Percentiles rank a stretch among this genome's conserved stretches.
Evolutionary conservation across 2,329 filamentous ascomycete genomes (phyloP).

Genomic region (Penicillium sp.): DNA sequence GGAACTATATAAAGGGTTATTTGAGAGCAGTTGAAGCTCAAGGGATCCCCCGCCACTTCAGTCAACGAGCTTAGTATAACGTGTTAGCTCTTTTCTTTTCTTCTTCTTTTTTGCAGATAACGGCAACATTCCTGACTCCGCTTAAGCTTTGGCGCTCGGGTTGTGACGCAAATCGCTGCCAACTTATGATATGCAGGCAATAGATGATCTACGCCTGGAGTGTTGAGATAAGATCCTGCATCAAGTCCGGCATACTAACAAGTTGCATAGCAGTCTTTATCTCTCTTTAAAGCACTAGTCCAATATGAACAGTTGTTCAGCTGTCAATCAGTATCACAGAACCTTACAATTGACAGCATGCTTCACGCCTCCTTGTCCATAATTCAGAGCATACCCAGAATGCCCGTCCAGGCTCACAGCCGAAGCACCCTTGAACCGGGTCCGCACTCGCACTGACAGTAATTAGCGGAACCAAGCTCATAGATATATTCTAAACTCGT

Average conservation of each 20-base stretch:
- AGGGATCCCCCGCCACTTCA: too few species aligned
- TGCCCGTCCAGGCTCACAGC: slow-evolving; percentile 48
- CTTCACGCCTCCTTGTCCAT: slow-evolving; percentile 8
- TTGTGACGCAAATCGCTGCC: neutral
- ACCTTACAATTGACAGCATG: slow-evolving; percentile 7
- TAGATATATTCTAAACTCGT: too few species aligned
- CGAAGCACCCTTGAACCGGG: slow-evolving; percentile 30
- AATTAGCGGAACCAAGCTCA: neutral
- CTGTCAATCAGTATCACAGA: neutral
- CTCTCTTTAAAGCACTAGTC: slow-evolving; percentile 6
- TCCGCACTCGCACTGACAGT: neutral
- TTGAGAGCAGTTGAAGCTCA: too few species aligned
- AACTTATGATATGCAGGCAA: neutral
- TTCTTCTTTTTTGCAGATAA: neutral
- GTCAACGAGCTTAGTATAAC: too few species aligned
- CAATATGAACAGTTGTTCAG: neutral
- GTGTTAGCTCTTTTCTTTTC: too few species aligned
- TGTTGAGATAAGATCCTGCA: slow-evolving; percentile 9
- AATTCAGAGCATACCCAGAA: slow-evolving; percentile 2
- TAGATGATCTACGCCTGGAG: slow-evolving; percentile 3
- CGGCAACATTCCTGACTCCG: neutral
- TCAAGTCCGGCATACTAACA: slow-evolving; percentile 7
- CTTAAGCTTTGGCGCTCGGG: neutral
- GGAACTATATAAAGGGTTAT: neutral
- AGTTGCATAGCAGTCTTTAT: slow-evolving; percentile 6